Conservation (phyloP, 2,329 filamentous ascomycete genomes). For the Aureobasidium sp. region DNA sequence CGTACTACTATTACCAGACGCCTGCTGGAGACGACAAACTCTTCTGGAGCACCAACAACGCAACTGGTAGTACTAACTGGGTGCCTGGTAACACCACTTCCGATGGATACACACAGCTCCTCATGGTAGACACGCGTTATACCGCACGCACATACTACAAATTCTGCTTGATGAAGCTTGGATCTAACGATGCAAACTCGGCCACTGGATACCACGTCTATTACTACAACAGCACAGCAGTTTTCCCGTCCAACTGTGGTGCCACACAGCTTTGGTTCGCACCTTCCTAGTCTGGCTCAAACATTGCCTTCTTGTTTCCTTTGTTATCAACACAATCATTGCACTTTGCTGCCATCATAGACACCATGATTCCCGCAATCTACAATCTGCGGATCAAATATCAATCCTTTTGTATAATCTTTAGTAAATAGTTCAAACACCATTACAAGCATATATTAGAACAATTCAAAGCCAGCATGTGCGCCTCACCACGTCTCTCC, state of each 20-base stretch:
- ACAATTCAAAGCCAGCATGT: background rate
- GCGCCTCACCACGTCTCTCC: no score
- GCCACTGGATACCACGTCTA: conserved; percentile 12
- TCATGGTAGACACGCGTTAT: conserved; percentile 11
- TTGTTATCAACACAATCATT: background rate
- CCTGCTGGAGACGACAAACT: conserved; percentile 10
- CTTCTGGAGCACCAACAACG: background rate
- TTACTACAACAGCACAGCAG: conserved; percentile 4
- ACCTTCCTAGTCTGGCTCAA: background rate
- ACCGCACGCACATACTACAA: conserved; percentile 8
- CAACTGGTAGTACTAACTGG: conserved; percentile 8
- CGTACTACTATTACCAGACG: conserved; percentile 13
- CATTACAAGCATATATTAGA: background rate
- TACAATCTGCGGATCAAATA: background rate
- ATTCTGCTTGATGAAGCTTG: conserved; percentile 6
- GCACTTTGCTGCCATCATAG: background rate
- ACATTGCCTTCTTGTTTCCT: background rate
- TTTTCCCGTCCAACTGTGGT: background rate
- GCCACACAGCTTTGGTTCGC: conserved; percentile 7
- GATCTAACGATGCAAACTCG: background rate
- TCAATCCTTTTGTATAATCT: conserved; percentile 2
- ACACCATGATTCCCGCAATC: background rate
- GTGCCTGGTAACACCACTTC: background rate
- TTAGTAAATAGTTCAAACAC: conserved; percentile 8
- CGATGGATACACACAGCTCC: conserved; percentile 14